Evolutionary conservation across 192 early-diverging fungal genomes (phyloP).

Genomic region (Backusella macrospora): DNA sequence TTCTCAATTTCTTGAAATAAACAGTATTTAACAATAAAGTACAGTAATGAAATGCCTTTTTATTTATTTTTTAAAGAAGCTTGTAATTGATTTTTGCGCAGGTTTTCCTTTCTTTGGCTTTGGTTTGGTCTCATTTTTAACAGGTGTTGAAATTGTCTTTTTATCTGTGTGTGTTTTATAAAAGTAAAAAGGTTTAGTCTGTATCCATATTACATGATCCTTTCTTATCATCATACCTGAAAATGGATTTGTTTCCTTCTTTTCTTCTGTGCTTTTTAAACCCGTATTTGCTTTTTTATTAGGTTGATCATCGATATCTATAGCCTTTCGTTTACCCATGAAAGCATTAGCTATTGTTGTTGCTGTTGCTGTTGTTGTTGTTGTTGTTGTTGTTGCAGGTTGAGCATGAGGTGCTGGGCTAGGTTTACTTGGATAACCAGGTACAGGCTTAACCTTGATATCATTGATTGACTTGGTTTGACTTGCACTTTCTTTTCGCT

Average conservation of each 20-base stretch:
- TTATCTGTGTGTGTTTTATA: neutral
- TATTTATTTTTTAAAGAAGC: slow-evolving; percentile 5
- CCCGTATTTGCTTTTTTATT: neutral
- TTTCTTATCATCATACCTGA: neutral
- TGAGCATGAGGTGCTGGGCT: too few relatives aligned
- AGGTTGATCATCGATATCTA: neutral
- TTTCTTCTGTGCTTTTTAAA: neutral
- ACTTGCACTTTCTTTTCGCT: neutral
- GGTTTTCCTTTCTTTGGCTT: slow-evolving; percentile 8
- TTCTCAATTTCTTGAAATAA: too few relatives aligned
- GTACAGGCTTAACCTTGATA: too few relatives aligned
- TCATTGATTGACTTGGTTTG: too few relatives aligned
- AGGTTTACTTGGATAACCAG: too few relatives aligned
- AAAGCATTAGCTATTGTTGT: neutral
- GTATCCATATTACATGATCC: neutral
- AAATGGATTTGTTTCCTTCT: neutral
- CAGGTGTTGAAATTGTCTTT: neutral
- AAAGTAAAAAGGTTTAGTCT: neutral
- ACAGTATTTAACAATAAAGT: too few relatives aligned
- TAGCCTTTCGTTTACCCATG: neutral
- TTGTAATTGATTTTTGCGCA: neutral
- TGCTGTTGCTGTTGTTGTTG: too few relatives aligned
- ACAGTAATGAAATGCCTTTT: too few relatives aligned
- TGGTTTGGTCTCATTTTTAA: neutral
- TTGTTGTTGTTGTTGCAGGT: too few relatives aligned